These are phyloP conservation scores for Physaria fendleri DNA, from an alignment of 345 rosid genomes.

Conservation along the genomic window DNA sequence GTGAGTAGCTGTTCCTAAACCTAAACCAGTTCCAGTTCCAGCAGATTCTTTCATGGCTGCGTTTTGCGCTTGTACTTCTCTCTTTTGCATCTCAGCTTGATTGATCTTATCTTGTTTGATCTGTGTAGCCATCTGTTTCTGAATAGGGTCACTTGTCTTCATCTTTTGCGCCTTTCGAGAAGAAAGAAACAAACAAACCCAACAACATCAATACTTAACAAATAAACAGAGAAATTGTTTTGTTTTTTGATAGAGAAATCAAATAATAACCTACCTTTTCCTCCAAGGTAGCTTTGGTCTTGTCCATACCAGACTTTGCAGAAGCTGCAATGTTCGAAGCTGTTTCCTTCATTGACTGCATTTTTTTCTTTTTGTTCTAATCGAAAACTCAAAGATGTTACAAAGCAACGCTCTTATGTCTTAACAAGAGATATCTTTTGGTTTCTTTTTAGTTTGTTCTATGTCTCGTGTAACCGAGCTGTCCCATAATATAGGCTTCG, in stretches of 20 bases:
- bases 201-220: neutral
- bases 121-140: slow-evolving; percentile 53
- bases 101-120: slow-evolving; percentile 43
- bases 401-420: no score
- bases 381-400: slow-evolving; percentile 7
- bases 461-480: no score
- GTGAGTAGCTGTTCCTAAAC: slow-evolving; percentile 25
- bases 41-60: slow-evolving; percentile 32
- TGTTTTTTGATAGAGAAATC: neutral
- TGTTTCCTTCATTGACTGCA: slow-evolving; percentile 52
- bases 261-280: slow-evolving; percentile 47
- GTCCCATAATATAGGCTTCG: slow-evolving; percentile 9
- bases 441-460: neutral
- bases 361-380: slow-evolving; percentile 2
- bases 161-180: slow-evolving; percentile 40
- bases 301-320: slow-evolving; percentile 72
- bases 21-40: slow-evolving; percentile 30
- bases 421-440: neutral
- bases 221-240: neutral
- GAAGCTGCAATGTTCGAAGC: slow-evolving; percentile 71
- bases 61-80: slow-evolving; percentile 43
- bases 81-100: slow-evolving; percentile 48
- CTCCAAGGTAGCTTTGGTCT: slow-evolving; percentile 54
- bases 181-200: neutral
- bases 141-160: slow-evolving; percentile 43